Evolutionary conservation across 441 rosid species (phyloP), one percentile per base, ranked within the genome.

Genomic region (Mallotus repandus): DNA sequence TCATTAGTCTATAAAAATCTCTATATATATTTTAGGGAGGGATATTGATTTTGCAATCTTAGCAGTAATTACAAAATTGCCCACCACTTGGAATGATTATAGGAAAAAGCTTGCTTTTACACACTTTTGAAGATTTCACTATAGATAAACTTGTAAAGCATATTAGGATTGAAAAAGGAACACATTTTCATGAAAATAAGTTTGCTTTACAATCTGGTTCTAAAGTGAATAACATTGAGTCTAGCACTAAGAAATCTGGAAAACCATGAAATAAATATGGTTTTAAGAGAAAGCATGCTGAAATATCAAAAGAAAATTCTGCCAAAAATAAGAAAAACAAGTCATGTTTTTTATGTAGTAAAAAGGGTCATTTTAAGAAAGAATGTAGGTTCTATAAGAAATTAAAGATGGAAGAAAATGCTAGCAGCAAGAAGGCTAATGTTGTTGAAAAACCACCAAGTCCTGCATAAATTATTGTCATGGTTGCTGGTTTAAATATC

Each of bases 61-160:
- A n/a, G 50, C 29, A 13, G 15, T 75, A 35, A 71, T 75, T 71
- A 56, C 38, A 55, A 62, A 67, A 49, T 60, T 71, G 16, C 73
- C 35, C 7, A 12, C 21, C 2, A 65, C 60, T 70, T 78, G 53
- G 76, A 71, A 75, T 59, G 19, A 79, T 0, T 79, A 66, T 19
- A 4, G 46, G 25, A 74, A 74, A 43, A 52, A 66, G n/a, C n/a
- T n/a, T n/a, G 19, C 46, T 43, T 43, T 5, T 66, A 0, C 64
- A 74, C 15, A 54, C 49, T 25, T 9, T 4, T 10, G 7, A 74
- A 38, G 21, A 56, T 29, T 49, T 68, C 7, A 48, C 14, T 13
- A 10, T 78, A 7, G 63, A 78, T 1, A 4, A 64, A 50, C 43
- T 74, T 5, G 2, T 65, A 0, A 77, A 50, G 1, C 50, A 69